A percentile compares a stretch with the other conserved stretches of the same genome.
phyloP scores from a whole-genome alignment of 345 rosid genomes.

The Excoecaria cochinchinensis region DNA sequence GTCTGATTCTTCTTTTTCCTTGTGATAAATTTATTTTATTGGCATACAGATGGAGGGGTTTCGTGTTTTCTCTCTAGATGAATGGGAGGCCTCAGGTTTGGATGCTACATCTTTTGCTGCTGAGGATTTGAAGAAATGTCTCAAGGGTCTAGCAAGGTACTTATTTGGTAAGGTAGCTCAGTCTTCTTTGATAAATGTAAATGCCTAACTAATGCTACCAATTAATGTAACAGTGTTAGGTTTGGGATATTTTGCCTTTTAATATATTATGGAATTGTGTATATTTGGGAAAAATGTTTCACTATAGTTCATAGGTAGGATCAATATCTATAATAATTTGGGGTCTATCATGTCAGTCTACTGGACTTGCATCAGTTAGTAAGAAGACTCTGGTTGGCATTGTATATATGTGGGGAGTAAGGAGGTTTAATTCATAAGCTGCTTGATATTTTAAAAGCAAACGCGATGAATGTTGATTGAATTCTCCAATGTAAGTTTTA shows the following conservation, averaged over 20 bases:
- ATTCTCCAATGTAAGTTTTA: no score
- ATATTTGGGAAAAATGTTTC: slow-evolving; percentile 1
- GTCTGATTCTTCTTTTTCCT: neutral
- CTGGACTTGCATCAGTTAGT: neutral
- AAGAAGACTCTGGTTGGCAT: neutral
- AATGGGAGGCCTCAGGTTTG: slow-evolving; percentile 69
- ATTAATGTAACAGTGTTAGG: neutral
- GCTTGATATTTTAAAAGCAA: no score
- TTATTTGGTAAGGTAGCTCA: slow-evolving; percentile 62
- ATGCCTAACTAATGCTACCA: neutral
- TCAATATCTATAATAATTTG: no score
- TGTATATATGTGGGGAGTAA: neutral
- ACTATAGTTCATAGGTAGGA: neutral
- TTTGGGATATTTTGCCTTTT: neutral
- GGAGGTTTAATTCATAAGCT: no score
- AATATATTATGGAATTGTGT: neutral
- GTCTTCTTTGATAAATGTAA: slow-evolving; percentile 13
- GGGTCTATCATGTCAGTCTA: no score
- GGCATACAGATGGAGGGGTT: slow-evolving; percentile 88
- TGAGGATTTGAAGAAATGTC: slow-evolving; percentile 86
- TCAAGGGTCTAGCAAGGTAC: slow-evolving; percentile 88
- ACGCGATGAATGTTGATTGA: no score
- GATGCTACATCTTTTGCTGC: slow-evolving; percentile 78
- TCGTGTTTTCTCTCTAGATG: slow-evolving; percentile 74
- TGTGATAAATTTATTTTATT: slow-evolving; percentile 7